Evolutionary conservation across 1,284 basidiomycete species (phyloP).

Genomic region (Sparassis latifolia): DNA sequence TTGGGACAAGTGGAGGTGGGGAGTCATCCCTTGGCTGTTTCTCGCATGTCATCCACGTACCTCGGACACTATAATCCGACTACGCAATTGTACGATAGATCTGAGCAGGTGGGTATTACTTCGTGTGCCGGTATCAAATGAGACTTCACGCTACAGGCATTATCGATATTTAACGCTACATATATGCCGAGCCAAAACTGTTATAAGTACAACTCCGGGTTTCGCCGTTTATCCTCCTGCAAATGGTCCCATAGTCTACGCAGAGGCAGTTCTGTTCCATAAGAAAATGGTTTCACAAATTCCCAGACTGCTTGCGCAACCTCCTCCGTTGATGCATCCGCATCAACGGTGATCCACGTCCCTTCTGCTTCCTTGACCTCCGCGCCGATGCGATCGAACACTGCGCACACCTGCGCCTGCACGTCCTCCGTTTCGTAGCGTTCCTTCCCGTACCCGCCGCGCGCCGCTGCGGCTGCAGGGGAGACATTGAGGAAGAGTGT

Average conservation of each 20-base stretch:
- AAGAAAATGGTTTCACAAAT: conserved; percentile 36
- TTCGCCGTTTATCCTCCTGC: conserved; percentile 15
- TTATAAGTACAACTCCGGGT: conserved; percentile 17
- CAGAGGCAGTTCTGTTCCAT: conserved; percentile 31
- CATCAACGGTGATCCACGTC: conserved; percentile 64
- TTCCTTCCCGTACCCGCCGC: conserved; percentile 90
- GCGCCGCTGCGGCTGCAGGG: conserved; percentile 59
- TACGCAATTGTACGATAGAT: too few species aligned
- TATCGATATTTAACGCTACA: too few species aligned
- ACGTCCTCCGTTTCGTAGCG: conserved; percentile 80
- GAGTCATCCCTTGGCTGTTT: conserved; percentile 68
- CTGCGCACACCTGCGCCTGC: conserved; percentile 60
- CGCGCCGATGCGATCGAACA: conserved; percentile 58
- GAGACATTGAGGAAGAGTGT: conserved; percentile 85
- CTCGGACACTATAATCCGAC: too few species aligned
- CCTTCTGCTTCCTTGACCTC: conserved; percentile 36
- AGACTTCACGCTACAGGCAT: too few species aligned
- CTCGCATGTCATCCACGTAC: conserved; percentile 32
- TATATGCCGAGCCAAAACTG: too few species aligned
- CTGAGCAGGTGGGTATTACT: too few species aligned
- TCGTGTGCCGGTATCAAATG: too few species aligned
- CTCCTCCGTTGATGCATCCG: conserved; percentile 46
- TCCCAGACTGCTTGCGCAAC: conserved; percentile 58
- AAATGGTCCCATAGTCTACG: conserved; percentile 36
- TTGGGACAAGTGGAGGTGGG: conserved; percentile 83